A percentile compares a stretch with the other conserved stretches of the same genome.
phyloP scores from a whole-genome alignment of 1,284 basidiomycete genomes.

The Abortiporus biennis region DNA sequence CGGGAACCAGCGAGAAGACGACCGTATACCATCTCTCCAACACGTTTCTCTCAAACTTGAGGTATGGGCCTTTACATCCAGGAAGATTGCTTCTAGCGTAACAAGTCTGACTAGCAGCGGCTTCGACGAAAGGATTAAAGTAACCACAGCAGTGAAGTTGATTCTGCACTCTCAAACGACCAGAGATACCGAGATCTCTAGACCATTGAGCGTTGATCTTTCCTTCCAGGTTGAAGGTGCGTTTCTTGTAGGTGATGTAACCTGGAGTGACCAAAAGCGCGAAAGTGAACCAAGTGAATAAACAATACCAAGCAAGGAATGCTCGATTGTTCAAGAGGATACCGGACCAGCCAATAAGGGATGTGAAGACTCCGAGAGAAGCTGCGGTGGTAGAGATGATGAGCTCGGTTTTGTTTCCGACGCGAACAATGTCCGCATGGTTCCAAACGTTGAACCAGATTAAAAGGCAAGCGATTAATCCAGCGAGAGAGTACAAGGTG shows the following conservation, averaged over 20 bases:
- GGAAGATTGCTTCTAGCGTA: conserved; percentile 49
- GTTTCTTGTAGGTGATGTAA: conserved; percentile 56
- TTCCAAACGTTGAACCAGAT: conserved; percentile 58
- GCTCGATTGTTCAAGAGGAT: conserved; percentile 61
- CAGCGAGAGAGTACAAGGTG: conserved; percentile 41
- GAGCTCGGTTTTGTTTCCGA: conserved; percentile 48
- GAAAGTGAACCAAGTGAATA: conserved; percentile 54
- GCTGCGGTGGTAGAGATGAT: conserved; percentile 52
- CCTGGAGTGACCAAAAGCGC: conserved; percentile 54
- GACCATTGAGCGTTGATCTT: conserved; percentile 60
- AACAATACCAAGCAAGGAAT: conserved; percentile 54
- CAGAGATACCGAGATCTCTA: conserved; percentile 37
- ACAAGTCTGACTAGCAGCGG: conserved; percentile 49
- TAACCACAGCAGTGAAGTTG: conserved; percentile 57
- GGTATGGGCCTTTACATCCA: conserved; percentile 52
- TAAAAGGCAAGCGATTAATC: conserved; percentile 45
- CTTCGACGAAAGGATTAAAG: conserved; percentile 54
- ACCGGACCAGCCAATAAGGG: conserved; percentile 55
- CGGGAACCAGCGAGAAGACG: conserved; percentile 48
- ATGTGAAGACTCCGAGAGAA: conserved; percentile 42
- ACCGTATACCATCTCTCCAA: conserved; percentile 50
- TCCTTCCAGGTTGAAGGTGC: conserved; percentile 58
- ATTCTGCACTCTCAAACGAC: conserved; percentile 50
- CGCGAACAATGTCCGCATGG: conserved; percentile 50
- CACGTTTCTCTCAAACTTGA: conserved; percentile 41